These are phyloP conservation scores for Thalassiosira livingstoniorum DNA, from an alignment of 352 stramenopile genomes.

Conservation along the genomic window DNA sequence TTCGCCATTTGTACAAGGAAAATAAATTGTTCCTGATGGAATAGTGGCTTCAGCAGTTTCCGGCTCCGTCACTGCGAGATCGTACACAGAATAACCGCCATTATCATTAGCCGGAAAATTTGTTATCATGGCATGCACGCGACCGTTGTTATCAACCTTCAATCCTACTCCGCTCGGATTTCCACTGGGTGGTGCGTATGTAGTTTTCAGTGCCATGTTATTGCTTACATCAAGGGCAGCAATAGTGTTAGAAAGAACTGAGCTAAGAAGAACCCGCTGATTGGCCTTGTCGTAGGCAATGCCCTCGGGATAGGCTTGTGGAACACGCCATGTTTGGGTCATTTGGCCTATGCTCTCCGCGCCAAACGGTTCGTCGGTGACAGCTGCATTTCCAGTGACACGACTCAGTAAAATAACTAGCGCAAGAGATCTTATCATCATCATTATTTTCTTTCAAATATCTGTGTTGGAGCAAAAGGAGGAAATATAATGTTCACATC, in stretches of 20 bases:
- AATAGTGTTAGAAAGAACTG: background rate
- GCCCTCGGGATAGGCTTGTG: constrained; percentile 1
- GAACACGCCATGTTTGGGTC: background rate
- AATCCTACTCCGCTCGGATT: background rate
- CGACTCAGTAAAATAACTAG: too few relatives aligned
- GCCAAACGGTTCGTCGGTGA: too few relatives aligned
- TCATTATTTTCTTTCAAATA: too few relatives aligned
- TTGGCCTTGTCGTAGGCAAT: constrained; percentile 4
- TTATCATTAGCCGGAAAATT: background rate
- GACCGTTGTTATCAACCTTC: background rate
- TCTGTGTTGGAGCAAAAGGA: too few relatives aligned
- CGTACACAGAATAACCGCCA: background rate
- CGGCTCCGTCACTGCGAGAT: background rate
- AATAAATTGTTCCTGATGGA: background rate
- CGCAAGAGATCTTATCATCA: too few relatives aligned
- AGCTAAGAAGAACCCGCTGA: background rate
- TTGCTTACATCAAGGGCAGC: background rate
- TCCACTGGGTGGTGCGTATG: background rate
- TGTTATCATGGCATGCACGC: background rate
- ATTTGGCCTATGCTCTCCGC: background rate
- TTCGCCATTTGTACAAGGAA: background rate
- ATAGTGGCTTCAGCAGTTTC: background rate
- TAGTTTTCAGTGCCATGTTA: background rate
- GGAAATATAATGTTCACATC: too few relatives aligned
- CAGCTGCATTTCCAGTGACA: too few relatives aligned